Evolutionary conservation across 2,329 filamentous ascomycete genomes (phyloP), one percentile per base, ranked within the genome.

Genomic region (Claviceps africana): DNA sequence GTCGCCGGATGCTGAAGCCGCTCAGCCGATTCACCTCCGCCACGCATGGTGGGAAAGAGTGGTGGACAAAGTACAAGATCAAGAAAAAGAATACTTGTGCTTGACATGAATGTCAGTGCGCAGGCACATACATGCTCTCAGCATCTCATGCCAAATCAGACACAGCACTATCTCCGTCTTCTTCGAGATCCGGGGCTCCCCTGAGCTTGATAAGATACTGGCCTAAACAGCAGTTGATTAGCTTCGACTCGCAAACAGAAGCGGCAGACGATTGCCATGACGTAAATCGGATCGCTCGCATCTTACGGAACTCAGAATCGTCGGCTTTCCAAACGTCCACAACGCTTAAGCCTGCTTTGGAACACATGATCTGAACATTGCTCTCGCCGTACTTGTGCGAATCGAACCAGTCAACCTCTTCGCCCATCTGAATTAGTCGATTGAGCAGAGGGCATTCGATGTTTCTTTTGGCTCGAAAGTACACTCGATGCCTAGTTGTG

Each of bases 391-490:
- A 70, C 57, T 70, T 71, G 58, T 71, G 69, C 33, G 69, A 68
- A 56, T 71, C 69, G 54, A 71, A 71, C 69, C 69, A 71, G 54
- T 71, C 69, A 17, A 70, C 59, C 53, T 70, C 66, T 44, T 67
- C 60, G 15, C 64, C 68, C 21, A 59, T 50, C 42, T 55, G 51
- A 40, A 71, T 65, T 11, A 54, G 54, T 17, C 59, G 58, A 2
- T 54, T 57, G 30, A 62, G 55, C 17, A 54, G 59, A 9, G 54
- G 50, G 17, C 68, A 56, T 5, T 53, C 51, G 33, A 71, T 58
- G 22, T 68, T 62, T 17, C 57, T 60, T 30, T 65, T 67, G 28
- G 69, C 67, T 17, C 61, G 59, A 52, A 71, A 65, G 55, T 63
- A 70, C 56, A 70, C 71, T 5, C 68, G 65, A 54, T 71, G 69